These are phyloP conservation scores for Perilla frutescens DNA, from an alignment of 257 asterid genomes.

Conservation along the genomic window DNA sequence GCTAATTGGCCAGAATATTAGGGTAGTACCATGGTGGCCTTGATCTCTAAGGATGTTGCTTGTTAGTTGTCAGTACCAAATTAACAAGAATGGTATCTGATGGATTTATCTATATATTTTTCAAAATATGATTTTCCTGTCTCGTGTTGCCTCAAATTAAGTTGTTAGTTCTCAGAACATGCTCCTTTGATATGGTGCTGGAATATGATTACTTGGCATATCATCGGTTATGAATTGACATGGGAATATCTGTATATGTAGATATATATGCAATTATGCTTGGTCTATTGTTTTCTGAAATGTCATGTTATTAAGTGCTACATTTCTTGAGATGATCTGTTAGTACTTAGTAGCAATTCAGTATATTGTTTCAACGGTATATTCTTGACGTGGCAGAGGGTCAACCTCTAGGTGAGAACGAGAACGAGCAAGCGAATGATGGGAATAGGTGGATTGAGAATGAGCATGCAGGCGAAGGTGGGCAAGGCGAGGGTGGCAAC, in stretches of 20 bases:
- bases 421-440: constrained; percentile 49
- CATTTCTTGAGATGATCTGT: neutral
- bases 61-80: neutral
- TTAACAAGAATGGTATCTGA: neutral
- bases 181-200: neutral
- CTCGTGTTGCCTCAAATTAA: neutral
- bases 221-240: neutral
- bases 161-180: neutral
- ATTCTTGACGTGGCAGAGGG: constrained; percentile 52
- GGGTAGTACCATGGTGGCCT: neutral
- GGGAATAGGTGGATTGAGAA: constrained; percentile 57
- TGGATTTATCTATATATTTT: neutral
- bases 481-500: constrained; percentile 60
- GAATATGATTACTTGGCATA: neutral
- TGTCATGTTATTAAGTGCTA: neutral
- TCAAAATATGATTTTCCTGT: neutral
- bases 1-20: neutral
- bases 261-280: neutral
- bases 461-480: constrained; percentile 54
- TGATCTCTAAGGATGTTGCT: constrained; percentile 11
- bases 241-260: neutral
- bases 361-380: neutral
- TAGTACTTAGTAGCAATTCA: neutral
- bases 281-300: neutral
- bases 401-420: constrained; percentile 59